These are phyloP conservation scores for Pichia terricola DNA, from an alignment of 1,139 yeast genomes.

Conservation along the genomic window DNA sequence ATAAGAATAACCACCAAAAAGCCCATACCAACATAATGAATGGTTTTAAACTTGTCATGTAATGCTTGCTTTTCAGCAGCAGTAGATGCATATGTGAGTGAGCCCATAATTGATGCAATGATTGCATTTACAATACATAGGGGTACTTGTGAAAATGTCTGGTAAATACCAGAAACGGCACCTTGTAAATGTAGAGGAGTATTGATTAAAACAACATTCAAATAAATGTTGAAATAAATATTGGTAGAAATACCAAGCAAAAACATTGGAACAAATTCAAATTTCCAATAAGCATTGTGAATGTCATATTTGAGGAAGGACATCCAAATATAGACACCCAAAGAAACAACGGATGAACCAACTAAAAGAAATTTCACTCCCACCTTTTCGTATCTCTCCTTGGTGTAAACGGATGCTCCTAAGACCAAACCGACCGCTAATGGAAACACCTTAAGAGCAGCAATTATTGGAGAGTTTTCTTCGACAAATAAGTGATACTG, in stretches of 20 bases:
- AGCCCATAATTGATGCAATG: conserved; percentile 21
- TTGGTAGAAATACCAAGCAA: conserved; percentile 15
- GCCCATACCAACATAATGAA: too few relatives aligned
- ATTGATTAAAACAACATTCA: conserved; percentile 18
- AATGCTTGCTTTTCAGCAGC: too few relatives aligned
- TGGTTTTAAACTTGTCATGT: too few relatives aligned
- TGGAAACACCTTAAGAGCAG: conserved; percentile 24
- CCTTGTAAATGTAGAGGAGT: conserved; percentile 28
- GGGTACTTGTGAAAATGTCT: conserved; percentile 25
- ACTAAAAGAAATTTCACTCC: conserved; percentile 17
- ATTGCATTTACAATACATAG: conserved; percentile 22
- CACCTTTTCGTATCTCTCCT: conserved; percentile 7
- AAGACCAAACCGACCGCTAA: conserved; percentile 12
- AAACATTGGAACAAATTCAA: conserved; percentile 18
- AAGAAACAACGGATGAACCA: conserved; percentile 11
- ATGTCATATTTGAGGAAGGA: conserved; percentile 17
- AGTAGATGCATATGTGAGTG: too few relatives aligned
- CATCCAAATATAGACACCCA: conserved; percentile 18
- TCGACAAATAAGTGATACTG: conserved; percentile 15
- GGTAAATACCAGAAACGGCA: conserved; percentile 25
- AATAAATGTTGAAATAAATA: conserved; percentile 16
- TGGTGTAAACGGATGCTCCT: conserved; percentile 11
- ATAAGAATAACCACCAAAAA: too few relatives aligned
- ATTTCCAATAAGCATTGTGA: conserved; percentile 23
- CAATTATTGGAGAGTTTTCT: conserved; percentile 18